Conservation (phyloP, 257 asterid species). For the Misopates orontium region DNA sequence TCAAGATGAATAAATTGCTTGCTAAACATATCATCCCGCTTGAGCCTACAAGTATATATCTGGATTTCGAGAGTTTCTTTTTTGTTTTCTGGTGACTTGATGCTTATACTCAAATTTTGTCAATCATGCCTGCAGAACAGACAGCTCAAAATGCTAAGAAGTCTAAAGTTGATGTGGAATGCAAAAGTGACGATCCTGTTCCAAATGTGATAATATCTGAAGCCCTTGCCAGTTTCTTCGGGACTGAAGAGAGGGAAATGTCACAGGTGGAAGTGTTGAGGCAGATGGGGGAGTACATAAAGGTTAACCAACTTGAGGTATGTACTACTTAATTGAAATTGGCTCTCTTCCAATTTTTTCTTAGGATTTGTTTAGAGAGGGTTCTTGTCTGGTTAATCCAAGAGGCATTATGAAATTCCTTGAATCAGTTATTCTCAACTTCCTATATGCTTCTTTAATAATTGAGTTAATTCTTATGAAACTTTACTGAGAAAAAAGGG, state of each 20-base stretch:
- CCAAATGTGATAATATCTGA: constrained; percentile 70
- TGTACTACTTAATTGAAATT: constrained; percentile 21
- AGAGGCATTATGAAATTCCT: too few species aligned
- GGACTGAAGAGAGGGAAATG: constrained; percentile 64
- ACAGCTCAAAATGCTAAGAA: constrained; percentile 50
- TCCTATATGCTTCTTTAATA: too few species aligned
- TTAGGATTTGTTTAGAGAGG: background rate
- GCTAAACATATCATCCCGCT: constrained; percentile 74
- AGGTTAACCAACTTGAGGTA: constrained; percentile 79
- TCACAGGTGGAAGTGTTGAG: constrained; percentile 71
- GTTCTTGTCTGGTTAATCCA: too few species aligned
- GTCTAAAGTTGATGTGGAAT: constrained; percentile 52
- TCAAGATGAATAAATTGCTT: constrained; percentile 91
- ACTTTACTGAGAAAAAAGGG: too few species aligned
- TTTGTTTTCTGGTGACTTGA: background rate
- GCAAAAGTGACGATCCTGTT: constrained; percentile 47
- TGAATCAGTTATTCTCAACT: too few species aligned
- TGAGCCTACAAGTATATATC: constrained; percentile 57
- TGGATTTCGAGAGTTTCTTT: background rate
- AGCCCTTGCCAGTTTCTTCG: constrained; percentile 69
- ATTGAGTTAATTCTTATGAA: too few species aligned
- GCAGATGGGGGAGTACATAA: constrained; percentile 81
- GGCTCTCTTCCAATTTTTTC: constrained; percentile 19
- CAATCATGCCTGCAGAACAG: constrained; percentile 45
- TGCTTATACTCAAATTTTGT: background rate